Evolutionary conservation across 345 rosid species (phyloP), one percentile per base, ranked within the genome.

Genomic region (Aethionema arabicum): DNA sequence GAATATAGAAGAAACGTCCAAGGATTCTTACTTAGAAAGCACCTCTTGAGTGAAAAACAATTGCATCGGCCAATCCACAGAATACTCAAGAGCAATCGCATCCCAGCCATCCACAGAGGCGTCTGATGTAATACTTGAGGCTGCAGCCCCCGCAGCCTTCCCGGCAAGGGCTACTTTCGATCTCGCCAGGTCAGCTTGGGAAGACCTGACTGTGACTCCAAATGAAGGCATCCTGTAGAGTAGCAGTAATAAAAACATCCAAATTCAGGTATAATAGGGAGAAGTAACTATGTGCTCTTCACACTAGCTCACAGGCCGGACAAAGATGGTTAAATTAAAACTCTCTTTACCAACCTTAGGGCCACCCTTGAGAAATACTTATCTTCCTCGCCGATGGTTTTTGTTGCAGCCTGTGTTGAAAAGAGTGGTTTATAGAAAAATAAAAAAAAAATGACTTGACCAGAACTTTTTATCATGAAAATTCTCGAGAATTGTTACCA

Each of bases 31-130:
- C 98, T 85, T 87, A 44, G 97, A 87, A 66, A 92, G 86, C 45
- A 92, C 96, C 71, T 92, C 97, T 70, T 87, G 97, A 60, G 98
- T 85, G 63, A 89, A 89, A 72, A 92, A 92, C 66, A 92, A 63
- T 71, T 90, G 93, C 65, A 92, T 82, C 57, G 97, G 98, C 98
- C 98, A 92, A 70, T 89, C 96, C 47, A 90, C 80, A 64, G 95
- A 76, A 79, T 89, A 92, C 72, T 89, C 96, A 33, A 92, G 95
- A 42, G 90, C 83, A 66, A 89, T 89, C 44, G 90, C 95, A 72
- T 87, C 95, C 98, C 98, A 92, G 33, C 98, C 98, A 74, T 85
- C 97, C 46, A 80, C 70, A 49, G 83, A 78, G 32, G 69, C 63
- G 38, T 83, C 91, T 48, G 86, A 78, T 69, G 85, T 68, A 74